A percentile compares a stretch with the other conserved stretches of the same genome.
phyloP scores from a whole-genome alignment of 202 grass and related monocot species.

The Setaria viridis region DNA sequence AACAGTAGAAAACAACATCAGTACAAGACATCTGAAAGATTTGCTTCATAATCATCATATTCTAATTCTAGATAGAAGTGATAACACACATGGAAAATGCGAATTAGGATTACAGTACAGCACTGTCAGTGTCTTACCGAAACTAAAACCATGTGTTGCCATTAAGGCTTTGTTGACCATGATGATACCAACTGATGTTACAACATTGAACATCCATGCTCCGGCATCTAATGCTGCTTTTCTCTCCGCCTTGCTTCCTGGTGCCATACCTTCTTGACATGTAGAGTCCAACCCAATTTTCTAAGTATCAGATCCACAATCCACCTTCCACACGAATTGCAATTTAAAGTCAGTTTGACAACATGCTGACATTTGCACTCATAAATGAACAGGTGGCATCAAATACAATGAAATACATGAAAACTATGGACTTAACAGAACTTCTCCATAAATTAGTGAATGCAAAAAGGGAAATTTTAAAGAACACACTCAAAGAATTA shows the following conservation, averaged over 20 bases:
- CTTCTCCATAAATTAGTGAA: too few relatives aligned
- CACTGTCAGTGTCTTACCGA: conserved; percentile 53
- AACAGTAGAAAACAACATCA: conserved; percentile 44
- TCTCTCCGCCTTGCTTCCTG: conserved; percentile 75
- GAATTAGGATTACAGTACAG: conserved; percentile 1
- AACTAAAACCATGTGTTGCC: conserved; percentile 83
- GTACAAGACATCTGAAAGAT: conserved; percentile 21
- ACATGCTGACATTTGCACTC: too few relatives aligned
- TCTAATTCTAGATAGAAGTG: conserved; percentile 16
- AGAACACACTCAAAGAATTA: too few relatives aligned
- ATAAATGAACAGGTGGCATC: too few relatives aligned
- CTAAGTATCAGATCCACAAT: not conserved
- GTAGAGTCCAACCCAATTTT: conserved; percentile 47
- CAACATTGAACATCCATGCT: conserved; percentile 93
- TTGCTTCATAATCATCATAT: not conserved
- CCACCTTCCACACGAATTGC: conserved; percentile 15
- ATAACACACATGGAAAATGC: not conserved
- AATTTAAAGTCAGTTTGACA: conserved; percentile 10
- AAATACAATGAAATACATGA: too few relatives aligned
- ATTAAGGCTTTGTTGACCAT: conserved; percentile 97
- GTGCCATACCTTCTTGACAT: conserved; percentile 65
- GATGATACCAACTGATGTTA: conserved; percentile 92
- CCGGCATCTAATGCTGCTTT: conserved; percentile 86
- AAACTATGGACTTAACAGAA: too few relatives aligned
- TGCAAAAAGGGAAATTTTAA: not conserved